Evolutionary conservation across 352 stramenopile species (phyloP).

Genomic region (Vaucheria bursata): DNA sequence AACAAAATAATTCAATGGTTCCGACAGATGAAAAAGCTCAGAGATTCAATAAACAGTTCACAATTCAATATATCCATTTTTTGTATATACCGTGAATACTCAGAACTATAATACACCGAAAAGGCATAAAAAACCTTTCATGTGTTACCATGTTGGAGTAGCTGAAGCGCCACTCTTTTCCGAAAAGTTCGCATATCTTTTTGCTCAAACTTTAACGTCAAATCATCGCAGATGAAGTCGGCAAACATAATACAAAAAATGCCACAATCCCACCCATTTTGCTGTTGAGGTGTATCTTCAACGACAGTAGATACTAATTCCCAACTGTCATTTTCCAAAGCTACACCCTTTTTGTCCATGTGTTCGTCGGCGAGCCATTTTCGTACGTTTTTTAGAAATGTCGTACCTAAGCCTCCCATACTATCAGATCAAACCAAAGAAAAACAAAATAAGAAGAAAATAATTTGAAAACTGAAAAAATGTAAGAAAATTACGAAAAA

Average conservation of each 20-base stretch:
- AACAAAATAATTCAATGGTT: too few relatives aligned
- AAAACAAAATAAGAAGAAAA: too few relatives aligned
- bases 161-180: slow-evolving; percentile 8
- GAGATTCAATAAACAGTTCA: too few relatives aligned
- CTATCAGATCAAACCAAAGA: too few relatives aligned
- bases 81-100: too few relatives aligned
- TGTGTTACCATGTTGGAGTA: too few relatives aligned
- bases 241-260: slow-evolving; percentile 46
- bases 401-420: slow-evolving; percentile 28
- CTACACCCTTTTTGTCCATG: slow-evolving; percentile 34
- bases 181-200: slow-evolving; percentile 38
- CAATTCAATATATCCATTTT: too few relatives aligned
- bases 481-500: too few relatives aligned
- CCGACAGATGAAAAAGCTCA: too few relatives aligned
- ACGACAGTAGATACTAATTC: slow-evolving; percentile 13
- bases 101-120: too few relatives aligned
- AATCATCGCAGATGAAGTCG: slow-evolving; percentile 40
- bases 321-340: slow-evolving; percentile 29
- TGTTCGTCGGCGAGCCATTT: slow-evolving; percentile 48
- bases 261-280: slow-evolving; percentile 51
- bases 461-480: too few relatives aligned
- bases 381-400: slow-evolving; percentile 20
- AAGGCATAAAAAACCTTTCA: too few relatives aligned
- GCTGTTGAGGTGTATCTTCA: slow-evolving; percentile 10
- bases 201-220: slow-evolving; percentile 35